phyloP scores from a whole-genome alignment of 305 asterid genomes.

The Fraxinus ornus region DNA sequence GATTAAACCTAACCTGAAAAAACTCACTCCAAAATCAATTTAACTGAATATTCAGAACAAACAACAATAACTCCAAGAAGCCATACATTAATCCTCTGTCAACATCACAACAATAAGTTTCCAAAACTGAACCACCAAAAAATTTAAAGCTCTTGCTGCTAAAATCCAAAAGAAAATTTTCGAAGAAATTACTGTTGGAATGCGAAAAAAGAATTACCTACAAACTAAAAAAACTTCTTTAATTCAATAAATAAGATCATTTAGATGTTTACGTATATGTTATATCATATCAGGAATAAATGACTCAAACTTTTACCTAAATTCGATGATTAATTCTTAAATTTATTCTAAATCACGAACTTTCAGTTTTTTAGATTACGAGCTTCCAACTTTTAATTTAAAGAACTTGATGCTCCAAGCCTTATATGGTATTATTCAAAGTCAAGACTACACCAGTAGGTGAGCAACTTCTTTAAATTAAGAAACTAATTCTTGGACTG shows the following conservation, averaged over 20 bases:
- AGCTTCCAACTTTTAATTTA: not conserved
- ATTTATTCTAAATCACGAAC: not conserved
- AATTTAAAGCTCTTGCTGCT: not conserved
- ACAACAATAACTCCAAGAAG: not conserved
- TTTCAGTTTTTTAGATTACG: not conserved
- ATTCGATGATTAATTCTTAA: not conserved
- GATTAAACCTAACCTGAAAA: slow-evolving; percentile 28
- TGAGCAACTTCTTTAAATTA: not conserved
- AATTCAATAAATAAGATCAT: not conserved
- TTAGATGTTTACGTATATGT: not conserved
- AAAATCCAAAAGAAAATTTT: not conserved
- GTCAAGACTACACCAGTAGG: not conserved
- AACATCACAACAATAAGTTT: not conserved
- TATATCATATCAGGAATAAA: no score
- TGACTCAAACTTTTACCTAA: no score
- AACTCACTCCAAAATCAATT: not conserved
- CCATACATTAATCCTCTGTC: not conserved
- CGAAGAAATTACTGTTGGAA: not conserved
- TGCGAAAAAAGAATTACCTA: no score
- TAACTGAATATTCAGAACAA: not conserved
- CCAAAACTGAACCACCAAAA: not conserved
- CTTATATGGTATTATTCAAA: not conserved
- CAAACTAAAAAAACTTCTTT: not conserved
- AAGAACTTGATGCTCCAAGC: not conserved
- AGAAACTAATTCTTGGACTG: no score